Conservation (phyloP, 257 asterid genomes). For the Craterostigma plantagineum region DNA sequence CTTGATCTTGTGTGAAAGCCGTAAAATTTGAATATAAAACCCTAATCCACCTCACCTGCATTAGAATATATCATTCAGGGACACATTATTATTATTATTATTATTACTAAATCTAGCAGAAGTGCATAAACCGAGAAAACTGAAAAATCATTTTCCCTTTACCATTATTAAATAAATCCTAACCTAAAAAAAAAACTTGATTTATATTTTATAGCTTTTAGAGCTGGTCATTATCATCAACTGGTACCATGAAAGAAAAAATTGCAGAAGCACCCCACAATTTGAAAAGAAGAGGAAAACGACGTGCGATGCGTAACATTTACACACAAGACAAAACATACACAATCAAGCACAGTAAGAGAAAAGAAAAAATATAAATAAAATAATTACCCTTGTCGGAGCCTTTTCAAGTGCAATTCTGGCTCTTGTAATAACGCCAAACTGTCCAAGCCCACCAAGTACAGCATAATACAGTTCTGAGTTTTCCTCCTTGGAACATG, state of each 20-base stretch:
- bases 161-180: too few relatives aligned
- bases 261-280: slow-evolving; percentile 10
- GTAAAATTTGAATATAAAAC: slow-evolving; percentile 52
- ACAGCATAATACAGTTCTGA: slow-evolving; percentile 47
- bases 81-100: too few relatives aligned
- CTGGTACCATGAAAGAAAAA: slow-evolving; percentile 2
- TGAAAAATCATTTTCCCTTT: too few relatives aligned
- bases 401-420: slow-evolving; percentile 67
- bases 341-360: not conserved
- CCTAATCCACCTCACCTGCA: slow-evolving; percentile 78
- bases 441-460: slow-evolving; percentile 81
- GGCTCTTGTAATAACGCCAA: slow-evolving; percentile 70
- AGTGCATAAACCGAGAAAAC: too few relatives aligned
- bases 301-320: too few relatives aligned
- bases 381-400: slow-evolving; percentile 41
- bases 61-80: too few relatives aligned
- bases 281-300: too few relatives aligned
- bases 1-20: slow-evolving; percentile 57
- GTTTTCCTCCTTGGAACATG: slow-evolving; percentile 40
- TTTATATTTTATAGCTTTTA: too few relatives aligned
- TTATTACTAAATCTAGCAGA: too few relatives aligned
- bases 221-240: too few relatives aligned
- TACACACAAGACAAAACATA: too few relatives aligned
- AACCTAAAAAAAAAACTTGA: too few relatives aligned
- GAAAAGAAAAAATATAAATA: not conserved